Percentiles rank a stretch among this genome's conserved stretches.
Conservation (phyloP, 2,329 filamentous ascomycete genomes). For the Leptographium radiaticola region DNA sequence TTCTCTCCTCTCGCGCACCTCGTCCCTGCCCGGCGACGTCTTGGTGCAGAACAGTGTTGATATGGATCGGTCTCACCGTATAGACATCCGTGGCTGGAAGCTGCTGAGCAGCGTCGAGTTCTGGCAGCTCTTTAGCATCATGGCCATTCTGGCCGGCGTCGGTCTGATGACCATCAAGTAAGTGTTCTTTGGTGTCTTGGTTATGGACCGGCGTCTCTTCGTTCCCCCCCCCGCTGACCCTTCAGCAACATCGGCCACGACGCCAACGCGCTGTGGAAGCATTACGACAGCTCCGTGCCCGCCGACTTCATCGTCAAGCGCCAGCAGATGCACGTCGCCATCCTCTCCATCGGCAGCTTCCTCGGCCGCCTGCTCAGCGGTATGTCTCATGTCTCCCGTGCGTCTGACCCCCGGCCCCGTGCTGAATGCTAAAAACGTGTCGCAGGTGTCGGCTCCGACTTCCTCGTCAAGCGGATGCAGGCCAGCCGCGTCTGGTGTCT, state of each 20-base stretch:
- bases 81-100: conserved; percentile 80
- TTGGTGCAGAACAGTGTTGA: conserved; percentile 49
- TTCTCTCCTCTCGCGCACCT: conserved; percentile 56
- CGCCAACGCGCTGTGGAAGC: conserved; percentile 74
- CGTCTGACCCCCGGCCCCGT: background rate
- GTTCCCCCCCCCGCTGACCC: background rate
- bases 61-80: conserved; percentile 60
- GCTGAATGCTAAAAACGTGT: background rate
- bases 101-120: conserved; percentile 66
- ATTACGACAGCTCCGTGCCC: conserved; percentile 62
- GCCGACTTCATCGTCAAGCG: conserved; percentile 64
- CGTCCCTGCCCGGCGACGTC: conserved; percentile 36
- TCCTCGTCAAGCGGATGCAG: conserved; percentile 68
- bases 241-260: conserved; percentile 86
- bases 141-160: conserved; percentile 84
- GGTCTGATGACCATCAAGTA: conserved; percentile 99
- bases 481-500: conserved; percentile 88
- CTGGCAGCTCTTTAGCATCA: conserved; percentile 79
- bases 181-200: too few relatives aligned
- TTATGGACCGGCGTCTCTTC: background rate
- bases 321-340: conserved; percentile 87
- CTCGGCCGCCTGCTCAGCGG: conserved; percentile 65
- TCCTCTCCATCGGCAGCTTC: conserved; percentile 83
- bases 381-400: conserved; percentile 24
- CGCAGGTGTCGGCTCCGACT: conserved; percentile 74